Base-by-base conservation (phyloP, 805 yeast genomes). In the Candida sanyiensis region DNA sequence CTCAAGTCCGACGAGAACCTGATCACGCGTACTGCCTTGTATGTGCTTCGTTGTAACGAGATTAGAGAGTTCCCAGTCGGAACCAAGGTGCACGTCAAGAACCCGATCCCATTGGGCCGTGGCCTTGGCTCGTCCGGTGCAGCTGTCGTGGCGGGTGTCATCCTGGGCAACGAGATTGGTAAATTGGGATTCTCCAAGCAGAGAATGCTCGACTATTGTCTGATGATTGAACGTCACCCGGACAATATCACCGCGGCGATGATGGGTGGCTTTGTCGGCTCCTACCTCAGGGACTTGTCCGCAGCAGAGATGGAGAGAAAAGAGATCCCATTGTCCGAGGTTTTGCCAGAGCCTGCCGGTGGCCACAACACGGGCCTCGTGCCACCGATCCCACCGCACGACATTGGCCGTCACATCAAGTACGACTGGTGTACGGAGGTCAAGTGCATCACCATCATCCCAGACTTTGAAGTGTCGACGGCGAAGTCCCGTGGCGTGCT, bases 231-330 rank as follows among this genome's bases (percentile, higher is more conserved):
- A 67, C 80, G 97, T 59, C 98, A 93, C 56, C 98, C 98, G 25
- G 98, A 93, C 64, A 93, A 93, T 62, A 89, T 93, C 55, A 87
- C 96, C 10, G 98, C 98, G 23, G 96, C 98, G 26, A 87, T 93
- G 96, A 83, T 89, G 80, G 98, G 98, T 44, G 97, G 98, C 2
- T 93, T 93, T 61, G 96, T 89, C 29, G 98, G 98, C 31, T 87
- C 96, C 4, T 93, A 83, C 62, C 72, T 93, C 56, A 76, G 95
- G 53, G 94, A 85, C 46, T 66, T 93, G 43, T 68, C 78, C 24
- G 77, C 80, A 3, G 72, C 75, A 28, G 97, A 89, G 49, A 70
- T 73, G 48, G 79, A 71, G 43, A 74, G 84, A 38, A 83, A 84
- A 47, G 88, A 82, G 58, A 83, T 87, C 39, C 96, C 97, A 28